These are phyloP conservation scores for Tricholoma hemisulphureum DNA, from an alignment of 768 basidiomycete genomes.

Conservation along the genomic window DNA sequence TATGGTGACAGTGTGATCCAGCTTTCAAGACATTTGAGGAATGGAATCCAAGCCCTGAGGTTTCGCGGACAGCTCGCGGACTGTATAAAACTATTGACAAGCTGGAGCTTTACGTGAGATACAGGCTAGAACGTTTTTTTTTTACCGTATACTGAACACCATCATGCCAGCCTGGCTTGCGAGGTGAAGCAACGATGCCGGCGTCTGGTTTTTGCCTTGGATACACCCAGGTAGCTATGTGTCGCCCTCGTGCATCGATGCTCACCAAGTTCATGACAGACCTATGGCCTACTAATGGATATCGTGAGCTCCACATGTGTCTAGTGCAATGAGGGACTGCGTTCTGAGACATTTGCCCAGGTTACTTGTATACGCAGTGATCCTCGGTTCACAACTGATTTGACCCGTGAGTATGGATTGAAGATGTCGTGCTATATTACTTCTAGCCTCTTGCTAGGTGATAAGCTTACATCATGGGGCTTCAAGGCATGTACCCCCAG, in stretches of 20 bases:
- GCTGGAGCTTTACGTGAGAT: not conserved
- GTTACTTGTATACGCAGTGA: not conserved
- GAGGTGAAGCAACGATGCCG: not conserved
- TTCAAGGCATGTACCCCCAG: conserved; percentile 7
- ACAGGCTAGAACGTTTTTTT: too few species aligned
- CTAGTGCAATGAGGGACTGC: not conserved
- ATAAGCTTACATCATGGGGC: not conserved
- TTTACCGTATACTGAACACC: not conserved
- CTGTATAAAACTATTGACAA: not conserved
- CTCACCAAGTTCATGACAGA: not conserved
- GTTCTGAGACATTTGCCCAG: not conserved
- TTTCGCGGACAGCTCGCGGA: not conserved
- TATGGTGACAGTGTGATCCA: not conserved
- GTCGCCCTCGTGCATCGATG: not conserved
- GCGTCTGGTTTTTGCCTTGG: conserved; percentile 3
- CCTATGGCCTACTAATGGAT: conserved; percentile 6
- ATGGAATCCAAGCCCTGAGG: not conserved
- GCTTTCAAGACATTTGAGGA: not conserved
- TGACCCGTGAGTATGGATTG: not conserved
- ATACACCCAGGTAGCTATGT: not conserved
- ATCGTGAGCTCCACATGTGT: conserved; percentile 6
- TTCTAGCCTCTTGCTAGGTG: not conserved
- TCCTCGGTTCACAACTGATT: not conserved
- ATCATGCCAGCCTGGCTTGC: not conserved
- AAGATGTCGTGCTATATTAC: not conserved